Evolutionary conservation across 345 rosid genomes (phyloP).

Genomic region (Eutrema heterophyllum): DNA sequence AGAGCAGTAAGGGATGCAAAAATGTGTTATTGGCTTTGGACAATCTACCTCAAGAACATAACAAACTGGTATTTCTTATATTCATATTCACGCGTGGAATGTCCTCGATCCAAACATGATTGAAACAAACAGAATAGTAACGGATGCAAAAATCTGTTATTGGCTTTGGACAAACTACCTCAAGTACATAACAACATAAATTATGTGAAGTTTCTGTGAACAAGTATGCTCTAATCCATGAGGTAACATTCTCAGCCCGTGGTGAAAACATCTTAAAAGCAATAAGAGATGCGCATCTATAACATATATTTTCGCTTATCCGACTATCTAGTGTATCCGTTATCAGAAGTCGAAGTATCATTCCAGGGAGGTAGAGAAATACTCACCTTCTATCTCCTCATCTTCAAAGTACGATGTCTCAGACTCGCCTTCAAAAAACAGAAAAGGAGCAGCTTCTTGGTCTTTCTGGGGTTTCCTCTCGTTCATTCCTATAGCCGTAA

Average conservation of each 20-base stretch:
- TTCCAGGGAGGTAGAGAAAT: slow-evolving; percentile 31
- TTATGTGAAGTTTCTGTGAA: neutral
- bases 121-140: neutral
- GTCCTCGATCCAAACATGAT: neutral
- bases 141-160: neutral
- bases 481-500: slow-evolving; percentile 56
- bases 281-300: neutral
- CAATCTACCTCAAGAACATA: neutral
- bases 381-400: slow-evolving; percentile 48
- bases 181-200: neutral
- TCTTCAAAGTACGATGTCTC: slow-evolving; percentile 38
- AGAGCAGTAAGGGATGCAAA: neutral
- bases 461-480: slow-evolving; percentile 57
- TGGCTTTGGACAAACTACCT: neutral
- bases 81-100: neutral
- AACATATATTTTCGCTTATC: neutral
- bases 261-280: slow-evolving; percentile 1
- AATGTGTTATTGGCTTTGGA: neutral
- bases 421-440: slow-evolving; percentile 45
- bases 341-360: slow-evolving; percentile 9
- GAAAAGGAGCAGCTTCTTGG: slow-evolving; percentile 50
- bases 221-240: neutral
- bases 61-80: neutral
- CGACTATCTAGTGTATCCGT: neutral
- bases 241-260: neutral